Evolutionary conservation across 2,329 filamentous ascomycete genomes (phyloP), one percentile per base, ranked within the genome.

Genomic region (Ceratocystis lukuohia): DNA sequence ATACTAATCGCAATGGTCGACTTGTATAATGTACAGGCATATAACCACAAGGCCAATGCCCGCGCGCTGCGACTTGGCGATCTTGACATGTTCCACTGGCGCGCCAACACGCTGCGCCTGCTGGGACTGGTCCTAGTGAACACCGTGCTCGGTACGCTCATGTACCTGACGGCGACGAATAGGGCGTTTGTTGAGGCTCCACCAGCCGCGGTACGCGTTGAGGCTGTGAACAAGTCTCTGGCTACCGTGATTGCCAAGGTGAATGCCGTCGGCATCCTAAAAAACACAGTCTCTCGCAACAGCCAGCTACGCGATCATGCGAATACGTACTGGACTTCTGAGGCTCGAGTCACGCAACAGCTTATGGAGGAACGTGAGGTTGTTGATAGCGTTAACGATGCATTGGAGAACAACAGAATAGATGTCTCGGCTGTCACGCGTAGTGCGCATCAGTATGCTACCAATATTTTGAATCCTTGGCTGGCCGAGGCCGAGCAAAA

Each of bases 341-440:
- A 96, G 77, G 87, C 84, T 5, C 78, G 82, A 64, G 74, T 90
- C 37, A 90, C 88, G 82, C 78, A 82, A 45, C 84, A 88, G 71
- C 84, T 89, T 28, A 88, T 95, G 82, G 88, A 91, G 78, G 88
- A 93, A 69, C 80, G 84, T 69, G 87, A 89, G 69, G 88, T 92
- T 6, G 77, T 89, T 45, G 85, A 87, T 71, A 84, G 87, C 64
- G 82, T 91, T 69, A 86, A 88, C 68, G 82, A 85, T 73, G 88
- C 85, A 10, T 74, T 92, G 70, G 77, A 78, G 71, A 82, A 81
- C 69, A 69, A 68, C 20, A 80, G 85, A 65, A 81, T 90, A 68
- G 81, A 90, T 72, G 82, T 91, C 25, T 75, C 76, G 48, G 77
- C 75, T 33, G 81, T 92, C 56, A 79, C 81, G 61, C 78, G 76